Conservation (phyloP, 345 rosid genomes). For the Citrus australasica region DNA sequence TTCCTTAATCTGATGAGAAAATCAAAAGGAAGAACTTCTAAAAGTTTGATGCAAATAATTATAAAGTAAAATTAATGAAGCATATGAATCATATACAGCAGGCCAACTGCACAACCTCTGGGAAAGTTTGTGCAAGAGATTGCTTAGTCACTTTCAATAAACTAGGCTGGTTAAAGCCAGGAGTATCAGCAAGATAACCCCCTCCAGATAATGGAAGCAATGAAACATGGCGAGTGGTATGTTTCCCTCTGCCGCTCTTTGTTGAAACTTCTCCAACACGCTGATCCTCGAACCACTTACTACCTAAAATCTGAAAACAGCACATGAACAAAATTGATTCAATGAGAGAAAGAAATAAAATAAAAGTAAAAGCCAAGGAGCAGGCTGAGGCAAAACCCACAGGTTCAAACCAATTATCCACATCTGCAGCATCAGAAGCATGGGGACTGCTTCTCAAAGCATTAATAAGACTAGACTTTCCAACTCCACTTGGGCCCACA, state of each 20-base stretch:
- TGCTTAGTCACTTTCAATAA: slow-evolving; percentile 86
- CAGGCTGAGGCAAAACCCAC: slow-evolving; percentile 37
- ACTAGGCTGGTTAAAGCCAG: slow-evolving; percentile 95
- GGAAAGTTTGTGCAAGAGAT: slow-evolving; percentile 75
- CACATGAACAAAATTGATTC: not conserved
- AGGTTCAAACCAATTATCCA: slow-evolving; percentile 66
- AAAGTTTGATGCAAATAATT: not conserved
- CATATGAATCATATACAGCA: not conserved
- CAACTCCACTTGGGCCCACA: slow-evolving; percentile 99
- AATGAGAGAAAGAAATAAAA: not conserved
- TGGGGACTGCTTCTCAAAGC: slow-evolving; percentile 52
- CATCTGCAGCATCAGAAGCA: slow-evolving; percentile 31
- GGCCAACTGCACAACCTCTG: slow-evolving; percentile 58
- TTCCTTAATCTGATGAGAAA: slow-evolving; percentile 41
- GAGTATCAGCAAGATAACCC: slow-evolving; percentile 91
- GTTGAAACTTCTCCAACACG: slow-evolving; percentile 80
- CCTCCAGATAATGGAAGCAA: slow-evolving; percentile 74
- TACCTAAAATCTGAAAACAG: slow-evolving; percentile 50
- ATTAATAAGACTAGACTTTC: slow-evolving; percentile 91
- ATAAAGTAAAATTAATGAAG: slow-evolving; percentile 2
- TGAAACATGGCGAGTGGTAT: slow-evolving; percentile 83
- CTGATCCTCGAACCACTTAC: slow-evolving; percentile 81
- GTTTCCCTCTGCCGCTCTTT: slow-evolving; percentile 88
- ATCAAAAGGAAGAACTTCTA: not conserved
- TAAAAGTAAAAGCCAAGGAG: not conserved